Evolutionary conservation across 2,329 filamentous ascomycete genomes (phyloP), one percentile per base, ranked within the genome.

Genomic region (Botrytis cinerea): DNA sequence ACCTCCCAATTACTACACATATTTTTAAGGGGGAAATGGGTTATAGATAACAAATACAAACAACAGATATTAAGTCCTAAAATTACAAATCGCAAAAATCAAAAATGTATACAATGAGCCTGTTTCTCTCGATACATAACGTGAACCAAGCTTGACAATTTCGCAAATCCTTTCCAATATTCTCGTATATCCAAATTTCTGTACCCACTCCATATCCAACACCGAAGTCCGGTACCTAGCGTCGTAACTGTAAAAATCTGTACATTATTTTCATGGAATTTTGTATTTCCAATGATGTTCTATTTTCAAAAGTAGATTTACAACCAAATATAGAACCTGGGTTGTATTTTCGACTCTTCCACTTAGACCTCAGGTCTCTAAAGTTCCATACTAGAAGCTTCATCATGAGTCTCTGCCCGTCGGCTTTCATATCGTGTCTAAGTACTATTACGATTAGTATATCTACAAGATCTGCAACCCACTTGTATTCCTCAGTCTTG

Each of bases 401-500:
- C 20, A 57, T 32, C 35, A 32, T 22, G 48, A 68, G 5, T 43
- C 28, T 66, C 48, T 68, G 10, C n/a, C 16, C 16, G 5, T 25
- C 16, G 9, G 12, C n/a, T 38, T 43, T 54, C 25, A 25, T 68
- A 20, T 28, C 48, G 32, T 43, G 40, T 22, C 10, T n/a, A 28
- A 43, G 28, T 12, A 43, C 22, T 32, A 43, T 46, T 32, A 9
- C 28, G 48, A 22, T 38, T 18, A 69, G 38, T 69, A 57, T 6
- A 69, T 32, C 45, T 60, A 72, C 38, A 68, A n/a, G 35, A 43
- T 25, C 22, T 72, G 51, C 35, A 74, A 70, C 62, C 81, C 79
- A 45, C 79, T 81, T 20, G 83, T 80, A 74, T 84, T 85, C 76
- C 85, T 80, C 72, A 81, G 80, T 77, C 81, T 81, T 38, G 80